Percentiles rank a stretch among this genome's conserved stretches.
phyloP scores from a whole-genome alignment of 2,329 filamentous ascomycete genomes.

The Mariannaea elegans region DNA sequence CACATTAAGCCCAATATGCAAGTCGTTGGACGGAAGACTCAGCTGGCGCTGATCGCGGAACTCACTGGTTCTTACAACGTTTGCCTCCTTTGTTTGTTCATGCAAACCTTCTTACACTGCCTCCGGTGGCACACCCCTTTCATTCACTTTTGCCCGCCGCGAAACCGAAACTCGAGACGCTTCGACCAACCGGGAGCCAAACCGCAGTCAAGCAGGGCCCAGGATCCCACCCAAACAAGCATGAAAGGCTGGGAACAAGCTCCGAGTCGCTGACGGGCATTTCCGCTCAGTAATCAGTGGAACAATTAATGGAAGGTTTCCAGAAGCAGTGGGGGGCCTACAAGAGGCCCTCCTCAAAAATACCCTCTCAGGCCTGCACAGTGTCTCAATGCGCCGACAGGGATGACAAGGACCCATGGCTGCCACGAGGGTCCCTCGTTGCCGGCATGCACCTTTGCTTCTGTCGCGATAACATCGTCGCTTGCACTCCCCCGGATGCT shows the following conservation, averaged over 20 bases:
- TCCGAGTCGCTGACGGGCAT: slow-evolving; percentile 35
- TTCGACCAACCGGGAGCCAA: slow-evolving; percentile 32
- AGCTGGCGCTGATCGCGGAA: slow-evolving; percentile 26
- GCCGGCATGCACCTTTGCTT: slow-evolving; percentile 35
- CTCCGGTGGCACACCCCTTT: slow-evolving; percentile 3
- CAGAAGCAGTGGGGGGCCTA: slow-evolving; percentile 39
- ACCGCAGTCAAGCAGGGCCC: slow-evolving; percentile 32
- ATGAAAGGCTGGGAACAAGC: slow-evolving; percentile 24
- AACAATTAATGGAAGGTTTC: slow-evolving; percentile 42
- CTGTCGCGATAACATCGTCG: slow-evolving; percentile 33
- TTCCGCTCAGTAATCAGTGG: slow-evolving; percentile 29
- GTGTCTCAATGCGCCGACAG: slow-evolving; percentile 25
- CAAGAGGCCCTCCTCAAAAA: slow-evolving; percentile 1
- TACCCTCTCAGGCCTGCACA: slow-evolving; percentile 29
- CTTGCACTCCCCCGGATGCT: slow-evolving; percentile 24
- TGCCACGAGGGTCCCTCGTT: slow-evolving; percentile 39
- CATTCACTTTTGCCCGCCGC: slow-evolving; percentile 13
- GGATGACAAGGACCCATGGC: slow-evolving; percentile 39
- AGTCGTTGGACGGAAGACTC: slow-evolving; percentile 13
- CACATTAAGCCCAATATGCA: slow-evolving; percentile 20
- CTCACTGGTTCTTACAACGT: slow-evolving; percentile 11
- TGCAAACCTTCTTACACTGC: slow-evolving; percentile 14
- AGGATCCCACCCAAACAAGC: slow-evolving; percentile 16
- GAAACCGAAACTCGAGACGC: slow-evolving; percentile 24
- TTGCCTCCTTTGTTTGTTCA: slow-evolving; percentile 19